Conservation (phyloP, 2,329 filamentous ascomycete genomes). For the Uncinocarpus reesii region DNA sequence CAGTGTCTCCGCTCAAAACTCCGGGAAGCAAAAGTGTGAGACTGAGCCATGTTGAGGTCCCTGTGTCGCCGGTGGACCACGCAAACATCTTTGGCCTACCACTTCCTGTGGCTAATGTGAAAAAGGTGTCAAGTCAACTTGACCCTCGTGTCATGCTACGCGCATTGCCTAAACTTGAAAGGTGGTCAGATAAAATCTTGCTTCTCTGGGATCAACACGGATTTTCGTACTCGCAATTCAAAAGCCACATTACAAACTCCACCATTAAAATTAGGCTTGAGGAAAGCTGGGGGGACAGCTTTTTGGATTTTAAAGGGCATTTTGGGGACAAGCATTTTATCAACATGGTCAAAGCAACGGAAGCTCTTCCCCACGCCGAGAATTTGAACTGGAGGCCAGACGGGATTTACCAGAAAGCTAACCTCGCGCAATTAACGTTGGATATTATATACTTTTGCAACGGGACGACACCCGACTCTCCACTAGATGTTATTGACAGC, state of each 20-base stretch:
- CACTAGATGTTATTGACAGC: slow-evolving; percentile 6
- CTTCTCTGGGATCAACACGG: slow-evolving; percentile 8
- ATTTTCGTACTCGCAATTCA: slow-evolving; percentile 12
- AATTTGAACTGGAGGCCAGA: slow-evolving; percentile 8
- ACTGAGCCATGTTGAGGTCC: not conserved
- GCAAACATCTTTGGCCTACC: not conserved
- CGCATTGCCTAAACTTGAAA: slow-evolving; percentile 14
- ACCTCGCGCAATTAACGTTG: slow-evolving; percentile 16
- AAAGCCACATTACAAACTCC: slow-evolving; percentile 5
- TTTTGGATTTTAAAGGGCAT: slow-evolving; percentile 12
- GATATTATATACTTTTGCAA: slow-evolving; percentile 14
- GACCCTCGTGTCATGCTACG: slow-evolving; percentile 15
- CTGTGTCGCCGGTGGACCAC: not conserved
- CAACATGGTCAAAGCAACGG: not conserved
- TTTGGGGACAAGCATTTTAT: slow-evolving; percentile 15
- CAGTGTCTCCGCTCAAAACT: not conserved
- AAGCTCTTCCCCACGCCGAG: slow-evolving; percentile 10
- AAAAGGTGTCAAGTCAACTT: not conserved
- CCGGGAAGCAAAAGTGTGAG: not conserved
- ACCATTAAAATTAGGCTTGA: slow-evolving; percentile 9
- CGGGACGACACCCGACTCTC: not conserved
- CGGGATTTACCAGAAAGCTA: slow-evolving; percentile 15
- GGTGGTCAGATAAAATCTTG: slow-evolving; percentile 12
- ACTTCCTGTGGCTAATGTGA: not conserved
- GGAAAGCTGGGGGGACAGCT: slow-evolving; percentile 10